Evolutionary conservation across 2,329 filamentous ascomycete genomes (phyloP).

Genomic region (Botrytis fabae): DNA sequence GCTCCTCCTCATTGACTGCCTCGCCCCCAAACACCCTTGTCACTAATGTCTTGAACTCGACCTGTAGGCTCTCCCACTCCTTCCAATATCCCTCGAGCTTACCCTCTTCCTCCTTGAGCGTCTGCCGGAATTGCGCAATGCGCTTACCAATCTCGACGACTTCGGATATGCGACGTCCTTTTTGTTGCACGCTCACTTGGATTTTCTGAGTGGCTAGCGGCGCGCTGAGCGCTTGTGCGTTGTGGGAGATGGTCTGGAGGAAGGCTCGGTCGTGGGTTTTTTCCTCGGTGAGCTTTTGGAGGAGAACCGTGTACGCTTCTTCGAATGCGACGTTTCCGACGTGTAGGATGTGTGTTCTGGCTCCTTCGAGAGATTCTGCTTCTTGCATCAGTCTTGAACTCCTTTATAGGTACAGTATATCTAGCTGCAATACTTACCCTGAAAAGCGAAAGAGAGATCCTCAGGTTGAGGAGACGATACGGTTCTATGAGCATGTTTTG

Average conservation of each 20-base stretch:
- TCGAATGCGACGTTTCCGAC: slow-evolving; percentile 28
- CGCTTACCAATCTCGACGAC: slow-evolving; percentile 34
- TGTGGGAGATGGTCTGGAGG: slow-evolving; percentile 23
- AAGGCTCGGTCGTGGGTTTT: slow-evolving; percentile 27
- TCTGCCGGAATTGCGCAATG: slow-evolving; percentile 28
- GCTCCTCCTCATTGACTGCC: slow-evolving; percentile 25
- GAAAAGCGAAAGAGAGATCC: neutral
- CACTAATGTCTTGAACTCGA: slow-evolving; percentile 34
- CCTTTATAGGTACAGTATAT: too few species aligned
- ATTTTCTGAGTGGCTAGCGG: slow-evolving; percentile 33
- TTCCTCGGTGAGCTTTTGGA: slow-evolving; percentile 18
- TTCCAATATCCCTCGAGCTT: slow-evolving; percentile 36
- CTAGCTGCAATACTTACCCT: neutral
- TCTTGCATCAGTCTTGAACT: neutral
- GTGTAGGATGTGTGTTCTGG: slow-evolving; percentile 25
- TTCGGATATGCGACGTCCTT: slow-evolving; percentile 28
- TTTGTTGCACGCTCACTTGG: slow-evolving; percentile 26
- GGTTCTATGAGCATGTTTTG: neutral
- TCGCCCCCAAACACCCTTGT: slow-evolving; percentile 28
- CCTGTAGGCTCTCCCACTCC: slow-evolving; percentile 36
- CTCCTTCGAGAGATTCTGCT: slow-evolving; percentile 32
- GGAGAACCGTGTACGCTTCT: slow-evolving; percentile 25
- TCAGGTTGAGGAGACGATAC: neutral
- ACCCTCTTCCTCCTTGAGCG: slow-evolving; percentile 30
- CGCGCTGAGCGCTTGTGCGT: slow-evolving; percentile 21